Evolutionary conservation across 2,329 filamentous ascomycete species (phyloP), one percentile per base, ranked within the genome.

Genomic region (Fusarium sp.): DNA sequence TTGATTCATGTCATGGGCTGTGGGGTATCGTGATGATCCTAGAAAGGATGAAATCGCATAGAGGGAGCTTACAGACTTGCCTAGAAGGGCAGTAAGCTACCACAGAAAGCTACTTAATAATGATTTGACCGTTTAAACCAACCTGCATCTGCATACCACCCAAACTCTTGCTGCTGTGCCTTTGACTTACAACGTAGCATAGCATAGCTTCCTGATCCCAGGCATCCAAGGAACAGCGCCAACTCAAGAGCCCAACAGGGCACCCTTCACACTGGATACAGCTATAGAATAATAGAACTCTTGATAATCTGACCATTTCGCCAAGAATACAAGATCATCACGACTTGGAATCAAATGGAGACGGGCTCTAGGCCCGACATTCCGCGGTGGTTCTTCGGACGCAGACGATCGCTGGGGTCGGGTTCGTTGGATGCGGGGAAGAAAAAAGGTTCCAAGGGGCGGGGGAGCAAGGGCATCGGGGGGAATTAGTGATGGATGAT

Each of bases 301-400:
- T 62, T 38, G 56, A 64, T 71, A 27, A 35, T 60, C 53, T 63
- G 59, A 49, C 45, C 57, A 72, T 57, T 65, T 27, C 31, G 47
- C 47, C 47, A 52, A 52, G 47, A 36, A n/a, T 8, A 39, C 38
- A 52, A 54, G 38, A n/a, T 27, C 47, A 45, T 42, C 7, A 54
- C 22, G 41, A 18, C 42, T 33, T 36, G 39, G 38, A 39, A 31
- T 52, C 20, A 33, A 42, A 54, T 42, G 25, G 49, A 70, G 63
- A 73, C 65, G 75, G 76, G 41, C 36, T 39, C 45, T 47, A 44
- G 63, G 63, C 71, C 75, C 75, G 75, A 71, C 65, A 49, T 68
- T 67, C 72, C 67, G 68, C 68, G 74, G 67, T 68, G 65, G 61
- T 65, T 66, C 47, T 59, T 64, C 55, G 70, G 60, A 70, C 56